Conservation (phyloP, 495 filamentous ascomycete species). For the Neurospora terricola region DNA sequence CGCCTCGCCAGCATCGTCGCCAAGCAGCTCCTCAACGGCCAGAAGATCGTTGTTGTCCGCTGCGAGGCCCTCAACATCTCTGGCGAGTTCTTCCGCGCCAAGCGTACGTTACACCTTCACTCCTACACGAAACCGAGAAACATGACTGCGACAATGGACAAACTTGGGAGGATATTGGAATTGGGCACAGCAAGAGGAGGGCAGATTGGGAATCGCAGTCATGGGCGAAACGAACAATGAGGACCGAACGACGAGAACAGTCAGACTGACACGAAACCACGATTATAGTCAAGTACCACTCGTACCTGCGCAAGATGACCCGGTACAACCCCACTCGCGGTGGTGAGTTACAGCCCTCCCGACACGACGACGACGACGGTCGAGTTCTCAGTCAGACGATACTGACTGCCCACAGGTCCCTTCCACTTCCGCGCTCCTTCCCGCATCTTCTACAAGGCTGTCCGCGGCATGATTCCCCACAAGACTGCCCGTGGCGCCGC, state of each 20-base stretch:
- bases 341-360: conserved; percentile 46
- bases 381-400: conserved; percentile 6
- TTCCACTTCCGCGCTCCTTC: conserved; percentile 99
- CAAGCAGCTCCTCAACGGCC: conserved; percentile 98
- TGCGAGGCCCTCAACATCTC: conserved; percentile 99
- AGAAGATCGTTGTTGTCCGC: conserved; percentile 98
- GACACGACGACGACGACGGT: conserved; percentile 4
- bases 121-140: conserved; percentile 4
- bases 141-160: conserved; percentile 2
- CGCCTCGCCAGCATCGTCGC: conserved; percentile 97
- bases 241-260: conserved; percentile 5
- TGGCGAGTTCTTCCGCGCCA: conserved; percentile 99
- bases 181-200: background rate
- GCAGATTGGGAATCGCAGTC: background rate
- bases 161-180: background rate
- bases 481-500: conserved; percentile 96
- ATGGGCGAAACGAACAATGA: background rate
- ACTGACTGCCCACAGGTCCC: conserved; percentile 58
- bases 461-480: conserved; percentile 99
- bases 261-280: conserved; percentile 19
- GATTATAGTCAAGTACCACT: conserved; percentile 93
- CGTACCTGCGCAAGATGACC: conserved; percentile 99
- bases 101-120: conserved; percentile 65
- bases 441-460: conserved; percentile 99
- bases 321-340: conserved; percentile 98